Conservation (phyloP, 768 basidiomycete species). For the Suillus fuscotomentosus region DNA sequence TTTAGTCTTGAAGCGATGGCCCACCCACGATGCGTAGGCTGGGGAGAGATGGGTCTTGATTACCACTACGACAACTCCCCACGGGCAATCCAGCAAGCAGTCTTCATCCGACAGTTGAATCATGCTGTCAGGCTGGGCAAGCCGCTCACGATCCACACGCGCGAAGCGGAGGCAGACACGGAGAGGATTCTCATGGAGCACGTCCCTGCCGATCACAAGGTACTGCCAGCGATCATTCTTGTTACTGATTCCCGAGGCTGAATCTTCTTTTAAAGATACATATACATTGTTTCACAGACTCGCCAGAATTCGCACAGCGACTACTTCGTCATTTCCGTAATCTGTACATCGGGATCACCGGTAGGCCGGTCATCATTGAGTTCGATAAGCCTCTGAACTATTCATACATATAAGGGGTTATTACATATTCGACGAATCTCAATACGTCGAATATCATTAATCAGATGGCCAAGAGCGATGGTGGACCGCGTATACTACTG, state of each 20-base stretch:
- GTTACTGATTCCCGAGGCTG: not conserved
- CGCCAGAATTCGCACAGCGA: conserved; percentile 68
- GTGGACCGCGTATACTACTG: conserved; percentile 45
- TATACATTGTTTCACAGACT: conserved; percentile 86
- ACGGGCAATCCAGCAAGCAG: conserved; percentile 59
- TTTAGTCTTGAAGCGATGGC: conserved; percentile 68
- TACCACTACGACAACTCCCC: conserved; percentile 84
- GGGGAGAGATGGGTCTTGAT: conserved; percentile 88
- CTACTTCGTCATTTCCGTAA: conserved; percentile 78
- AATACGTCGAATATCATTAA: conserved; percentile 71
- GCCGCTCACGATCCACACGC: conserved; percentile 82
- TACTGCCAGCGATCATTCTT: conserved; percentile 17
- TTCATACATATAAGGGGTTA: conserved; percentile 51
- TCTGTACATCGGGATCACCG: conserved; percentile 82
- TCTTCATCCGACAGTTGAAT: conserved; percentile 67
- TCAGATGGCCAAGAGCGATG: conserved; percentile 38
- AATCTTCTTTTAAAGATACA: conserved; percentile 53
- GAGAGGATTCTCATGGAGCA: conserved; percentile 74
- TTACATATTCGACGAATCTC: conserved; percentile 73
- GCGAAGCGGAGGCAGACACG: conserved; percentile 83
- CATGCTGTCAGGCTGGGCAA: conserved; percentile 69
- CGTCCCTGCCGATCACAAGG: conserved; percentile 70
- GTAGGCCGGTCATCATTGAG: conserved; percentile 24
- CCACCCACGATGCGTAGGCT: conserved; percentile 82
- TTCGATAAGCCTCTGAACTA: not conserved